These are phyloP conservation scores for Kwoniella sp. DNA, from an alignment of 768 basidiomycete genomes.

Conservation along the genomic window DNA sequence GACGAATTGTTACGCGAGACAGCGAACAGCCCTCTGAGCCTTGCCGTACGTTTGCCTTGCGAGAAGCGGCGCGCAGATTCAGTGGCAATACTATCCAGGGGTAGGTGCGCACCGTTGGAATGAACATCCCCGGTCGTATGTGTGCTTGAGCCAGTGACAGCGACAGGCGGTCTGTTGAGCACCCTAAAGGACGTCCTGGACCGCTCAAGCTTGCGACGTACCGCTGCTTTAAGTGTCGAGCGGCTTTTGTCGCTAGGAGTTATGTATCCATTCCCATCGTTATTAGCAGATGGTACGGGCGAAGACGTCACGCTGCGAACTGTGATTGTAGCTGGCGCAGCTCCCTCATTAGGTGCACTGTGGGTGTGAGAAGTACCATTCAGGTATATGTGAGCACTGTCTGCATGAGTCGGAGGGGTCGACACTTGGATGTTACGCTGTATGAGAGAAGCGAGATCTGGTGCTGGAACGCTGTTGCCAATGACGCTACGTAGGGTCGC, in stretches of 20 bases:
- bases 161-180: slow-evolving; percentile 10
- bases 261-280: background rate
- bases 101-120: background rate
- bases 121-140: slow-evolving; percentile 1
- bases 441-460: background rate
- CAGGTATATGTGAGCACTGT: no score
- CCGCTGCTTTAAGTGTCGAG: slow-evolving; percentile 17
- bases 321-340: background rate
- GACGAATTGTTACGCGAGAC: slow-evolving; percentile 20
- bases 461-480: background rate
- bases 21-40: slow-evolving; percentile 19
- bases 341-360: background rate
- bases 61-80: background rate
- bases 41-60: background rate
- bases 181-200: slow-evolving; percentile 23
- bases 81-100: background rate
- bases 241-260: background rate
- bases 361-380: background rate
- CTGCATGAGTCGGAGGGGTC: no score
- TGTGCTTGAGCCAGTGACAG: no score
- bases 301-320: background rate
- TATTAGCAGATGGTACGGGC: background rate
- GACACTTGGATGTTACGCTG: background rate
- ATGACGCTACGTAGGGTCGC: background rate
- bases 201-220: slow-evolving; percentile 26